Evolutionary conservation across 192 early-diverging fungal genomes (phyloP), one percentile per base, ranked within the genome.

Genomic region (Coemansia sp.): DNA sequence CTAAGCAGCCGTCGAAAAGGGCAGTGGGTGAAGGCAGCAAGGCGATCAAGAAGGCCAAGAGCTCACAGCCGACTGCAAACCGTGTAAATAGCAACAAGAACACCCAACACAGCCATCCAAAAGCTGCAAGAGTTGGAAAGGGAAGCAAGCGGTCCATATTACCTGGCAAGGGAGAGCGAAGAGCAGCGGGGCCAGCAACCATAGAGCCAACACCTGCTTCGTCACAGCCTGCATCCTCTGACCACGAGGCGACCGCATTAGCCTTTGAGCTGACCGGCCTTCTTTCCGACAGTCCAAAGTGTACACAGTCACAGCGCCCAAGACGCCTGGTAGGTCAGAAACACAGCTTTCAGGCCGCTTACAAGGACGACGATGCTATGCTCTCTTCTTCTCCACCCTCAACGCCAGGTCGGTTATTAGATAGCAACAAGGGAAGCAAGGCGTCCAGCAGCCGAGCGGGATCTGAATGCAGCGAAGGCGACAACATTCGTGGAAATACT

Each of bases 351-450:
- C 37, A 14, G 5, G 7, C 57, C 14, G 16, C 25, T 39, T 16
- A 7, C n/a, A 38, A 59, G 32, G 55, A 19, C 44, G 51, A 38
- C n/a, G 50, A 54, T 4, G 65, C 65, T 41, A 37, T 71, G 49
- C 69, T 61, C 19, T 81, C 79, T n/a, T 81, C 79, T 16, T 81
- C 79, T 12, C 79, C 79, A 16, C 74, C 79, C 1, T 74, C 75
- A 9, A 68, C 71, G 0, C 75, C 75, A 6, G 59, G 64, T 0
- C 74, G 71, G n/a, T 60, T 71, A 14, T 40, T 74, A 2, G 75
- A 63, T 17, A 41, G 64, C 44, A 64, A 65, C 61, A 63, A 46
- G 43, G 45, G 64, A 50, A 81, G 78, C 37, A 46, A 51, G 6
- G 62, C 54, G n/a, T 48, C 67, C 0, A 73, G 74, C 20, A 69